These are phyloP conservation scores for Achaetomiella virescens DNA, from an alignment of 495 filamentous ascomycete genomes.

Conservation along the genomic window DNA sequence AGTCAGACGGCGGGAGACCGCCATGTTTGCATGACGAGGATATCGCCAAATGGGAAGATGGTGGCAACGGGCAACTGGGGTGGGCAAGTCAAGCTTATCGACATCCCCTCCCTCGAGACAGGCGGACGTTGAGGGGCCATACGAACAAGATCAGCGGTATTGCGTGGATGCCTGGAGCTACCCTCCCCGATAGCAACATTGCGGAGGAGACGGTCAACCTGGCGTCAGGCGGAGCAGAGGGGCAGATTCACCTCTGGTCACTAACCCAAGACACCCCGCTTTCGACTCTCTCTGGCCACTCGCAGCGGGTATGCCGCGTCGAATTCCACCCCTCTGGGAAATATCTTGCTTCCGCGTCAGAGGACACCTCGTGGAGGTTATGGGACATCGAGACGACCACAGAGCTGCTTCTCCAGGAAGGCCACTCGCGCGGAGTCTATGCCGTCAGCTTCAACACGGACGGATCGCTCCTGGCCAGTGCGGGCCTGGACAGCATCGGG, in stretches of 20 bases:
- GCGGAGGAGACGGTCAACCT: constrained; percentile 74
- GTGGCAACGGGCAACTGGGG: constrained; percentile 90
- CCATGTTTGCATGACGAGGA: constrained; percentile 81
- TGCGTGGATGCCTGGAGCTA: constrained; percentile 83
- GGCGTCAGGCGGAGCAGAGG: constrained; percentile 86
- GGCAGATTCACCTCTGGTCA: constrained; percentile 86
- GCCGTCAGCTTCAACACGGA: constrained; percentile 82
- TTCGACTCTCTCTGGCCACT: constrained; percentile 78
- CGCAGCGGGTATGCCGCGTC: constrained; percentile 78
- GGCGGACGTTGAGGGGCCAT: constrained; percentile 69
- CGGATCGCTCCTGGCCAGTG: constrained; percentile 83
- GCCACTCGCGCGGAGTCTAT: constrained; percentile 88
- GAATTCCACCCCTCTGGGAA: constrained; percentile 91
- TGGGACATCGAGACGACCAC: constrained; percentile 87
- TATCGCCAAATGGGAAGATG: constrained; percentile 77
- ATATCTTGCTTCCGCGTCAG: constrained; percentile 88
- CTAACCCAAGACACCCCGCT: constrained; percentile 75
- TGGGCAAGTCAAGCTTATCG: constrained; percentile 77
- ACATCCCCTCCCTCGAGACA: constrained; percentile 75
- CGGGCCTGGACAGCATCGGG: constrained; percentile 87
- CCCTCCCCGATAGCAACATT: constrained; percentile 58
- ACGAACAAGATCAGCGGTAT: constrained; percentile 83
- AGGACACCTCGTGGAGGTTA: constrained; percentile 93
- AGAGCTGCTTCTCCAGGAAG: constrained; percentile 87
- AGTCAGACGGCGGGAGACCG: constrained; percentile 88